These are phyloP conservation scores for Mucor piriformis DNA, from an alignment of 371 early-diverging fungal species.

Conservation along the genomic window DNA sequence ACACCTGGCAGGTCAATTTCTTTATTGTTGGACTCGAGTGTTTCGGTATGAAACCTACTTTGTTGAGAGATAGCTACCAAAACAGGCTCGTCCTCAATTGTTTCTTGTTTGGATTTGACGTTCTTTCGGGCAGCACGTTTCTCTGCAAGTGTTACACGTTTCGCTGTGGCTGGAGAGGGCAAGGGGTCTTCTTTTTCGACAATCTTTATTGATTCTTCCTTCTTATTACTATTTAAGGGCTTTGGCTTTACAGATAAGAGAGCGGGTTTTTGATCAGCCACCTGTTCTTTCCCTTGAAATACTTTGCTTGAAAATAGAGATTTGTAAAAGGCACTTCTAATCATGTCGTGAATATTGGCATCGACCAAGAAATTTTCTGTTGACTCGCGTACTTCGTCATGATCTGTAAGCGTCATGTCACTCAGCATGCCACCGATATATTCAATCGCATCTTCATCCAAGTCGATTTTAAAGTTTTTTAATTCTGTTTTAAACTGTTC, in stretches of 20 bases:
- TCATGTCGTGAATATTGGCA: constrained; percentile 54
- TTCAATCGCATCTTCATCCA: constrained; percentile 54
- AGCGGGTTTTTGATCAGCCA: neutral
- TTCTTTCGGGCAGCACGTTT: constrained; percentile 13
- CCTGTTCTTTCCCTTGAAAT: neutral
- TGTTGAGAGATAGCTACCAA: constrained; percentile 82
- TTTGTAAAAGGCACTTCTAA: constrained; percentile 50
- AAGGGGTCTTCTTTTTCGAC: neutral
- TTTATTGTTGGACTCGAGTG: constrained; percentile 65
- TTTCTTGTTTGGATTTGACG: constrained; percentile 6
- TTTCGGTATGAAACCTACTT: constrained; percentile 87
- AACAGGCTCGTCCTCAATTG: constrained; percentile 28
- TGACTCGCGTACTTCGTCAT: constrained; percentile 58
- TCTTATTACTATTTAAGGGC: too few species aligned
- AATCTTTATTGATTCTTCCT: neutral
- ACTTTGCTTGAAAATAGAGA: constrained; percentile 13
- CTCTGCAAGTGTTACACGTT: neutral
- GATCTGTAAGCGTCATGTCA: constrained; percentile 37
- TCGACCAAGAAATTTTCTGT: constrained; percentile 70
- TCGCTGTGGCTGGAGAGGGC: neutral
- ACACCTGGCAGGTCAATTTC: constrained; percentile 75
- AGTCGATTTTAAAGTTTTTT: constrained; percentile 24
- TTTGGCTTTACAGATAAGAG: neutral
- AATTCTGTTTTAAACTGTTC: constrained; percentile 21
- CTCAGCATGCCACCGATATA: constrained; percentile 49